Evolutionary conservation across 1,284 basidiomycete species (phyloP), one percentile per base, ranked within the genome.

Genomic region (Agaricales sp.): DNA sequence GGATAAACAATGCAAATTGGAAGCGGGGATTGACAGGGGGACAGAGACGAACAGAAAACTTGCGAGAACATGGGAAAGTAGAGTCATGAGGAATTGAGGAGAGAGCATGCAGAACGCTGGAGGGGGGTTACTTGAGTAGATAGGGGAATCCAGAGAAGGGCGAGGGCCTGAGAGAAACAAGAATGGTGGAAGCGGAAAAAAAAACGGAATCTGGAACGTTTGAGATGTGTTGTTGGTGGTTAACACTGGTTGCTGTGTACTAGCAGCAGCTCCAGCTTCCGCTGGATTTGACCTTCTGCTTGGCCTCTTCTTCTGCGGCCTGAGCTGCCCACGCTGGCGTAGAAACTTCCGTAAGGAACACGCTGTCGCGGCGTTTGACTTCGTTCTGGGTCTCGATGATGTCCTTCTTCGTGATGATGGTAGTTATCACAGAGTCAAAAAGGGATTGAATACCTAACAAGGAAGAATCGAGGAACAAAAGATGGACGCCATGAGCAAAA

Each of bases 371-470:
- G 61, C 80, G 81, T 66, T 82, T 81, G 50, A 83, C 61, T 56
- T 83, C 80, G 57, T 88, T 87, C 60, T 89, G 84, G 55, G 70
- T 71, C 62, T 91, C 87, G 53, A 92, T 91, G 48, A 68, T 64
- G 59, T 87, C 84, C 61, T 85, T 86, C 57, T 77, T 75, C 54
- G 75, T 67, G 52, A 92, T 87, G 60, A 92, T 88, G 39, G 82
- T 76, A 45, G 73, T 67, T 46, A 92, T 87, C 55, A 92, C 73
- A 52, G 79, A 74, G 57, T 82, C 75, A 57, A 92, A 92, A 30
- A 92, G 72, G 48, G 74, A 66, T 62, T 82, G 73, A 48, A 92
- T 84, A 48, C 89, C 89, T 90, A 24, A 47, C 47, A 14, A 52
- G 46, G 26, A 50, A 43, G 11, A 26, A 45, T 55, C 35, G 56